These are phyloP conservation scores for Colletotrichum sp. DNA, from an alignment of 2,329 filamentous ascomycete species.

Conservation along the genomic window DNA sequence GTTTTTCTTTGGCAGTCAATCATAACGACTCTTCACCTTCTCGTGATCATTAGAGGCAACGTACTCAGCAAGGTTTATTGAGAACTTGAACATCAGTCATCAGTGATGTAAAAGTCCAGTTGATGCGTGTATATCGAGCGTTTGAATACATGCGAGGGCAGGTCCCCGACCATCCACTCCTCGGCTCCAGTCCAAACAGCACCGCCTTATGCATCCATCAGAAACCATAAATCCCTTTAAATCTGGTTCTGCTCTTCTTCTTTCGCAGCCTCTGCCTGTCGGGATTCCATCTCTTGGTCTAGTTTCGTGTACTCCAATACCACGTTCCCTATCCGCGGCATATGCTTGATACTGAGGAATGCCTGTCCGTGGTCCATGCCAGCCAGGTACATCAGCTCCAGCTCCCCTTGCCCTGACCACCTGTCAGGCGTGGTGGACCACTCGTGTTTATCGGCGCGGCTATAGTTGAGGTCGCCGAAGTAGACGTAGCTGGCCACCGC, in stretches of 20 bases:
- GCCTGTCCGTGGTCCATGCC: constrained; percentile 29
- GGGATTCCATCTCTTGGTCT: not conserved
- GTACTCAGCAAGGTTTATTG: too few relatives aligned
- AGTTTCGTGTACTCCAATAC: constrained; percentile 15
- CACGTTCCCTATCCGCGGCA: constrained; percentile 12
- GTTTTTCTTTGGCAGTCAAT: too few relatives aligned
- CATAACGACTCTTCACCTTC: too few relatives aligned
- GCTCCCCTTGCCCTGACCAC: constrained; percentile 28
- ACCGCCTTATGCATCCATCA: too few relatives aligned
- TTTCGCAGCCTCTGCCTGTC: constrained; percentile 3
- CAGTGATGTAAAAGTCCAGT: too few relatives aligned
- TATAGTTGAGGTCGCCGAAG: constrained; percentile 23
- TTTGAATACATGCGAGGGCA: not conserved
- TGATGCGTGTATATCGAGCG: too few relatives aligned
- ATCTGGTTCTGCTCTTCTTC: constrained; percentile 9
- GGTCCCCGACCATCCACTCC: constrained; percentile 10
- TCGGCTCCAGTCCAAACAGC: not conserved
- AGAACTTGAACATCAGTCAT: too few relatives aligned
- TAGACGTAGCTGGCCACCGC: constrained; percentile 29
- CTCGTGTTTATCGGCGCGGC: constrained; percentile 17
- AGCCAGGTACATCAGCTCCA: constrained; percentile 29
- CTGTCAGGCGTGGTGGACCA: constrained; percentile 15
- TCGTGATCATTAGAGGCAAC: too few relatives aligned
- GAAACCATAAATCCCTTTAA: not conserved
- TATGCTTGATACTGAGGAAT: constrained; percentile 12